These are phyloP conservation scores for Sporothrix dimorphospora DNA, from an alignment of 2,329 filamentous ascomycete species.

Conservation along the genomic window DNA sequence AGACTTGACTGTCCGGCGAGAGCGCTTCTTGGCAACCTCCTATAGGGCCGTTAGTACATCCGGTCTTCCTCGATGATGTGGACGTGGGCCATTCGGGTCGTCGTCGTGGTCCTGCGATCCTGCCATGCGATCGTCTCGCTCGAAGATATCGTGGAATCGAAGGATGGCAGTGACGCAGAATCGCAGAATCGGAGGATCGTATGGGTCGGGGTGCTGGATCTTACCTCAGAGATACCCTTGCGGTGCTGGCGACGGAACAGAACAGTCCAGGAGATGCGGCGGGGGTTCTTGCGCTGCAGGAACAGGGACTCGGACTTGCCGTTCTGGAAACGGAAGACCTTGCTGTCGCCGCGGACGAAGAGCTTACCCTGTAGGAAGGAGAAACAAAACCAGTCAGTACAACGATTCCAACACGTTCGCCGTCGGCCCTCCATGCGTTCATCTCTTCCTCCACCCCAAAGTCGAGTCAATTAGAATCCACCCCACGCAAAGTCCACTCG, in stretches of 20 bases:
- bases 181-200: not conserved
- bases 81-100: not conserved
- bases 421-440: not conserved
- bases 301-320: conserved; percentile 99
- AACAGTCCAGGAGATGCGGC: conserved; percentile 97
- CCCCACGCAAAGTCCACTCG: not conserved
- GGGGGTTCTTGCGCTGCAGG: conserved; percentile 99
- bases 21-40: conserved; percentile 99
- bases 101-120: not conserved
- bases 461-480: not conserved
- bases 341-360: conserved; percentile 99
- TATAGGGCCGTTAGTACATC: conserved; percentile 50
- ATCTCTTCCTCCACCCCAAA: not conserved
- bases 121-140: not conserved
- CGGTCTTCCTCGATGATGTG: conserved; percentile 6
- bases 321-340: conserved; percentile 99
- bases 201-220: conserved; percentile 38
- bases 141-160: not conserved
- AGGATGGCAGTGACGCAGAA: not conserved
- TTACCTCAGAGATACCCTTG: conserved; percentile 99
- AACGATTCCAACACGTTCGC: not conserved
- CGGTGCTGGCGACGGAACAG: conserved; percentile 98
- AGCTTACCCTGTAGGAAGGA: conserved; percentile 80
- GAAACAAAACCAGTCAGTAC: not conserved
- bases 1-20: conserved; percentile 95